Evolutionary conservation across 305 asterid species (phyloP).

Genomic region (Fraxinus xanthoxyloides): DNA sequence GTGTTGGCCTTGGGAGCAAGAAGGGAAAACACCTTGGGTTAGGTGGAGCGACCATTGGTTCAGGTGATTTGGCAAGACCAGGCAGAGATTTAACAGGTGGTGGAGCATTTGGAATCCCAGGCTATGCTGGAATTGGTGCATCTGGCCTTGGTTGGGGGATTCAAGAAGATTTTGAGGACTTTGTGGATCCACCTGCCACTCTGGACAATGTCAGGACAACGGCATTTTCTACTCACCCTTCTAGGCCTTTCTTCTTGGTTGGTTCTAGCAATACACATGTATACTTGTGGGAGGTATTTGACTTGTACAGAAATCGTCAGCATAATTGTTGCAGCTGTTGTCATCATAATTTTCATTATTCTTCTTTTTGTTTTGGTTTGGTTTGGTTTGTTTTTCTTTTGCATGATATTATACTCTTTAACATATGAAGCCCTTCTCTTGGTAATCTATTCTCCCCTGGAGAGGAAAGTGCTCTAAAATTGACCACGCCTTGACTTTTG

Average conservation of each 20-base stretch:
- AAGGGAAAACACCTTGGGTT: conserved; percentile 68
- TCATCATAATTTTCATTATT: conserved; percentile 18
- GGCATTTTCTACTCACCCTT: conserved; percentile 88
- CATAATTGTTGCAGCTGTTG: neutral
- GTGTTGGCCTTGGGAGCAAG: conserved; percentile 77
- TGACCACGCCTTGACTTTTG: conserved; percentile 5
- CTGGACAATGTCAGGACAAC: conserved; percentile 69
- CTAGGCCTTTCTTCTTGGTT: conserved; percentile 91
- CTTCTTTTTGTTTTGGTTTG: conserved; percentile 1
- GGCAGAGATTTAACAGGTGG: conserved; percentile 53
- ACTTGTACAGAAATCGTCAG: conserved; percentile 5
- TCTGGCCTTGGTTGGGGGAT: conserved; percentile 85
- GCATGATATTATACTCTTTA: conserved; percentile 1
- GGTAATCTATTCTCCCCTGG: neutral
- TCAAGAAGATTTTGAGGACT: conserved; percentile 86
- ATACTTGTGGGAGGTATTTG: conserved; percentile 94
- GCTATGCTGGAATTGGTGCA: conserved; percentile 62
- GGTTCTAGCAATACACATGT: conserved; percentile 91
- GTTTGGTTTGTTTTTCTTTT: neutral
- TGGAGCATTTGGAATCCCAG: conserved; percentile 63
- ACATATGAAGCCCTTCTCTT: conserved; percentile 3
- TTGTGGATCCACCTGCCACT: conserved; percentile 84
- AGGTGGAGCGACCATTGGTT: conserved; percentile 84
- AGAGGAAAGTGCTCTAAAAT: conserved; percentile 10
- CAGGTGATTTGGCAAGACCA: conserved; percentile 49